Evolutionary conservation across 257 asterid genomes (phyloP).

Genomic region (Petrea volubilis): DNA sequence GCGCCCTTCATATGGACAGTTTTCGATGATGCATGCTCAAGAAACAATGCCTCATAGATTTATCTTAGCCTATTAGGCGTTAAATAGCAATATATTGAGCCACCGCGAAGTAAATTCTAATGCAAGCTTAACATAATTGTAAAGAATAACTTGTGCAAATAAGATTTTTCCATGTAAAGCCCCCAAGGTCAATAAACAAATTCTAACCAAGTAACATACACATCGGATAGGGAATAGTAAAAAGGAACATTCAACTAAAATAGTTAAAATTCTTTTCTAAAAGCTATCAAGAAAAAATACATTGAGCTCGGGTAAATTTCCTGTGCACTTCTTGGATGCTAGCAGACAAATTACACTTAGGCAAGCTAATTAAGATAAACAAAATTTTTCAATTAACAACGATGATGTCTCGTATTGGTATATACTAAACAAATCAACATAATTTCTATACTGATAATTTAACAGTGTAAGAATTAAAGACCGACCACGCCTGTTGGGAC

Average conservation of each 20-base stretch:
- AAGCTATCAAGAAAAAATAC: background rate
- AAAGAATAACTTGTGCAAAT: no score
- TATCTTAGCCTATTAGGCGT: no score
- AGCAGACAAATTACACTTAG: conserved; percentile 15
- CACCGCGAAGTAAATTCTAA: no score
- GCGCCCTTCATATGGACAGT: no score
- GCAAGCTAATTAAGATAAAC: conserved; percentile 17
- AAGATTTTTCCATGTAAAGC: no score
- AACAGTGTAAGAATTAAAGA: conserved; percentile 23
- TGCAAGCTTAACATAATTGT: no score
- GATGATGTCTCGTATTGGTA: conserved; percentile 9
- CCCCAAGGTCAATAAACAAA: no score
- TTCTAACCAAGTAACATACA: no score
- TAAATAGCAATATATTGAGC: no score
- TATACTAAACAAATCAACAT: conserved; percentile 19
- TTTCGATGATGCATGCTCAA: no score
- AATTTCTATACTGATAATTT: conserved; percentile 21
- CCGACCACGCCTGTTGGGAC: background rate
- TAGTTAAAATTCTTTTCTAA: background rate
- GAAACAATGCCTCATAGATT: no score
- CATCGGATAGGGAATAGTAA: no score
- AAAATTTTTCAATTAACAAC: conserved; percentile 25
- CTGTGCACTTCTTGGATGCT: conserved; percentile 10
- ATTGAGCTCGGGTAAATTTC: background rate
- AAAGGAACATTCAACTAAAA: background rate